Base-by-base conservation (phyloP, 306 rosid genomes). In the Carpinus viminea region DNA sequence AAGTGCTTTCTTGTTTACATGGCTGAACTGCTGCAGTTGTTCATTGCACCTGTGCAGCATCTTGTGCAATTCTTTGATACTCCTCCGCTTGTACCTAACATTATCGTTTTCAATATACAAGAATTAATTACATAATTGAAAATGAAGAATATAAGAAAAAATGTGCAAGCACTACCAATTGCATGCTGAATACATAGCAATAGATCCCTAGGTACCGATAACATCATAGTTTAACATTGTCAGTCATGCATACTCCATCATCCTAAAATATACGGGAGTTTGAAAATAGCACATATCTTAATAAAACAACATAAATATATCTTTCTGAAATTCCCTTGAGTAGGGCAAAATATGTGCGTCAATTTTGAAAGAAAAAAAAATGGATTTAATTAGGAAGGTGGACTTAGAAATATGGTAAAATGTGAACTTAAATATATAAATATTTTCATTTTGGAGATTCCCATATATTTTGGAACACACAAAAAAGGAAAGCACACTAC, bases 1-100 rank as follows among this genome's bases (percentile, higher is more conserved):
- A 61, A 95, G 94, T 64, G 98, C 98, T 87, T 92, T 95, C 85
- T 92, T 95, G 85, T 95, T 95, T 45, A 95, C 98, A 82, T 95
- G 98, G 84, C 98, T 95, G 77, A 92, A 95, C 77, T 90, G 90
- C 74, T 91, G 98, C 87, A 95, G 86, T 78, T 95, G 91, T 48
- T 95, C 98, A 66, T 81, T 92, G 92, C 97, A 92, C 80, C 93
- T 90, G 79, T 92, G 98, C 86, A 95, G 87, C 93, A 84, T 88
- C 83, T 92, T 91, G 54, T 87, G 90, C 87, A 95, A 80, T 34
- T 92, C 98, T 86, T 90, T 95, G 86, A 92, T 74, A 83, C 60
- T 88, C 85, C 98, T 87, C 56, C 98, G 87, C 84, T 81, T 91
- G 83, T 92, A 87, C 87, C 98, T 95, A 82, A 47, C 52, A 85